These are phyloP conservation scores for Pseudogymnoascus sp. DNA, from an alignment of 2,329 filamentous ascomycete species.

Conservation along the genomic window DNA sequence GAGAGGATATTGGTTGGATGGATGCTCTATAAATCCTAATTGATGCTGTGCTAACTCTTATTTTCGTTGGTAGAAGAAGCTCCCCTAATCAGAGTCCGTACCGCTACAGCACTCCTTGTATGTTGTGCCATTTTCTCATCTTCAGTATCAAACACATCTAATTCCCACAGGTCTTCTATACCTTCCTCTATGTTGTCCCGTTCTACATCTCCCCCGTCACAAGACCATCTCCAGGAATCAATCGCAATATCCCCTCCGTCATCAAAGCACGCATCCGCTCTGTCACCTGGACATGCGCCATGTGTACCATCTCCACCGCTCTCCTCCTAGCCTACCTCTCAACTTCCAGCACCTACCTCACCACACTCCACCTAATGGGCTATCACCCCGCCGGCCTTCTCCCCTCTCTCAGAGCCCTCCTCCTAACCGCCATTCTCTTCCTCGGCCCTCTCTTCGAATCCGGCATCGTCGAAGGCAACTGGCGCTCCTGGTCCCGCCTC, in stretches of 20 bases:
- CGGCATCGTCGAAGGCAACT: slow-evolving; percentile 62
- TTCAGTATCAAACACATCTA: background rate
- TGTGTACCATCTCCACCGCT: slow-evolving; percentile 59
- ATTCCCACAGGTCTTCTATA: slow-evolving; percentile 58
- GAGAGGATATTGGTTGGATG: background rate
- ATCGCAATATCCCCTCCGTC: slow-evolving; percentile 79
- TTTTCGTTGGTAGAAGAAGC: background rate
- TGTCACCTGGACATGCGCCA: slow-evolving; percentile 65
- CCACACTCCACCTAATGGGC: slow-evolving; percentile 62
- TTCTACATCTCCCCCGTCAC: slow-evolving; percentile 79
- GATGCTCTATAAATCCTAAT: background rate
- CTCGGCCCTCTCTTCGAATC: slow-evolving; percentile 74
- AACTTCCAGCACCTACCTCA: slow-evolving; percentile 40
- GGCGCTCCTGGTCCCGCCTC: slow-evolving; percentile 54
- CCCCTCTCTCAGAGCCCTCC: slow-evolving; percentile 56
- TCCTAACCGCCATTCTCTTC: slow-evolving; percentile 72
- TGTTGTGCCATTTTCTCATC: background rate
- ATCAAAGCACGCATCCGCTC: slow-evolving; percentile 79
- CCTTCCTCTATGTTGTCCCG: slow-evolving; percentile 79
- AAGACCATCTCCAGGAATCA: slow-evolving; percentile 67
- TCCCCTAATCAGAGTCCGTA: background rate
- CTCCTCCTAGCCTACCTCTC: slow-evolving; percentile 59
- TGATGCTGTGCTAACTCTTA: background rate
- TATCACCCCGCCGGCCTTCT: slow-evolving; percentile 65
- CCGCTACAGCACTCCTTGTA: slow-evolving; percentile 9